phyloP scores from a whole-genome alignment of 352 stramenopile species.

The Phytophthora sojae region DNA sequence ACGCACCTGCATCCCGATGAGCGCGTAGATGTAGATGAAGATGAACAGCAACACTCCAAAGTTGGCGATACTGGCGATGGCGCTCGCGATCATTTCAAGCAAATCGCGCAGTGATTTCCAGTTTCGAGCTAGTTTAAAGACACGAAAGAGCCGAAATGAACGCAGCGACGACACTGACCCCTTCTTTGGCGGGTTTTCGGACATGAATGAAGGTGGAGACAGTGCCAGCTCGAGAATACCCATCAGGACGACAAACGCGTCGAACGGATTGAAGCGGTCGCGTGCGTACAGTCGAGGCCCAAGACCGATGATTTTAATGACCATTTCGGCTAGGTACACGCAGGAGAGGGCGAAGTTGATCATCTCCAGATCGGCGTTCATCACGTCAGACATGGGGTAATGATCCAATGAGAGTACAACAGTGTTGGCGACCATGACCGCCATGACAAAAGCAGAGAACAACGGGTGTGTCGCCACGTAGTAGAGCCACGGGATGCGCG shows the following conservation, averaged over 20 bases:
- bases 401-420: conserved; percentile 83
- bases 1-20: conserved; percentile 86
- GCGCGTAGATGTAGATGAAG: conserved; percentile 95
- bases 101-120: conserved; percentile 93
- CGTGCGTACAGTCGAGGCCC: conserved; percentile 69
- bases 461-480: conserved; percentile 58
- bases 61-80: conserved; percentile 92
- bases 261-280: conserved; percentile 85
- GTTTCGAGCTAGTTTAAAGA: conserved; percentile 95
- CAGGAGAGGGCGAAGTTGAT: conserved; percentile 80
- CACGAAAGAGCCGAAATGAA: conserved; percentile 89
- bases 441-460: conserved; percentile 70
- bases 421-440: conserved; percentile 85
- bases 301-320: conserved; percentile 85
- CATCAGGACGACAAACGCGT: conserved; percentile 81
- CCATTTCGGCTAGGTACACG: conserved; percentile 76
- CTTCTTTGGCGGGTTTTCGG: conserved; percentile 53
- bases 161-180: conserved; percentile 88
- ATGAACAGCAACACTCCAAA: conserved; percentile 94
- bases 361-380: conserved; percentile 65
- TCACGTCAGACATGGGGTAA: conserved; percentile 65
- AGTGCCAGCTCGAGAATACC: conserved; percentile 71
- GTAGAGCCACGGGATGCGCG: conserved; percentile 48
- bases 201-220: conserved; percentile 76
- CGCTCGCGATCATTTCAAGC: conserved; percentile 87